Evolutionary conservation across 768 basidiomycete genomes (phyloP), one percentile per base, ranked within the genome.

Genomic region (Mycena rosella): DNA sequence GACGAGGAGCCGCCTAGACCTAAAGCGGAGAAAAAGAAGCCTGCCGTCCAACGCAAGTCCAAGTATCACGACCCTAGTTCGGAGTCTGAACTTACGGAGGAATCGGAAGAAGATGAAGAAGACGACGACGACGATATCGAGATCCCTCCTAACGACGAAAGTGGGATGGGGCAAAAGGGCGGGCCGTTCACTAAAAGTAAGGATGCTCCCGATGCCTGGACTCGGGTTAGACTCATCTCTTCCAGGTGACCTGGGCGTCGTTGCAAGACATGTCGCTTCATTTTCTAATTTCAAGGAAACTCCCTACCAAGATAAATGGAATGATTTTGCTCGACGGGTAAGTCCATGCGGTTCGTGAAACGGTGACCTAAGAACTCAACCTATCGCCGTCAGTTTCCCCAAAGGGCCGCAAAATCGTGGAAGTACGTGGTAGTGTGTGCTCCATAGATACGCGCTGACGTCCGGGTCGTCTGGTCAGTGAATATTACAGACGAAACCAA

Each of bases 381-480:
- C n/a, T 45, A 70, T 57, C 57, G 54, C n/a, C 40, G 56, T 9
- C 49, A 91, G 90, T 82, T 85, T 73, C 81, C 85, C 26, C 86
- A 85, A 72, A 81, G 91, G 67, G 81, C 87, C 38, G 74, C 76
- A 4, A 89, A 86, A 71, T 82, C 89, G 9, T 92, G 90, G 90
- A 82, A 60, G 63, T 69, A 60, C 29, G 63, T 68, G 9, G 36
- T 14, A 36, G 29, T 58, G 42, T 30, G 51, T 14, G 27, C 9
- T 40, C 14, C 14, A 13, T 45, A 22, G 11, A 32, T 11, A 17
- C 5, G 1, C 17, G 52, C 60, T 70, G 53, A 60, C 38, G 32
- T 48, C n/a, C n/a, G n/a, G n/a, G n/a, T 18, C 20, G 1, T 11
- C 11, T 30, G 10, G n/a, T 38, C n/a, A 70, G 79, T 22, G 88